Conservation (phyloP, 2,329 filamentous ascomycete species). For the Exophiala sp. region DNA sequence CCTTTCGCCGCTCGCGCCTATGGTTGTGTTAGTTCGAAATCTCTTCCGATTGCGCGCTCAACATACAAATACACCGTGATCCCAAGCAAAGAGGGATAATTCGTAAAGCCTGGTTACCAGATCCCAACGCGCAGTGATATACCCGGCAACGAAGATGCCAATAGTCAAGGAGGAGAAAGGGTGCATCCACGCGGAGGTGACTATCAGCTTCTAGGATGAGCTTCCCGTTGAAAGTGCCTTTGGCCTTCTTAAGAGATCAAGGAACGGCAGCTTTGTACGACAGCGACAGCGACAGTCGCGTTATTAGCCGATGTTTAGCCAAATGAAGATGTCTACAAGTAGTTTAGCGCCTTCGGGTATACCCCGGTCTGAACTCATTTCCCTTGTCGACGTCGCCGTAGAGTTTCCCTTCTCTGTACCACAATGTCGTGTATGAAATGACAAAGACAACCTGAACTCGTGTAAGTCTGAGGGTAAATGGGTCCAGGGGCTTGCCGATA, state of each 20-base stretch:
- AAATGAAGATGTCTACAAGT: not conserved
- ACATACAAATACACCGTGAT: slow-evolving; percentile 93
- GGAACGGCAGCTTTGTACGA: not conserved
- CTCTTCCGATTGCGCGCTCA: not conserved
- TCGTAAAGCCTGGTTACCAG: slow-evolving; percentile 96
- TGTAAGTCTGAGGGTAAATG: slow-evolving; percentile 7
- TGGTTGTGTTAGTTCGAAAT: slow-evolving; percentile 6
- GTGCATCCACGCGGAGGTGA: slow-evolving; percentile 64
- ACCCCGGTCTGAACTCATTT: not conserved
- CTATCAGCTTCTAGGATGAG: not conserved
- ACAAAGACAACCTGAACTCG: slow-evolving; percentile 15
- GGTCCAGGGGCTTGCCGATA: not conserved
- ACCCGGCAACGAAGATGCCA: slow-evolving; percentile 98
- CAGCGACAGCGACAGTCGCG: not conserved
- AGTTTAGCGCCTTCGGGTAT: not conserved
- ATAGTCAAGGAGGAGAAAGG: slow-evolving; percentile 93
- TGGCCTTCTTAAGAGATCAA: not conserved
- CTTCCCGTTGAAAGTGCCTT: not conserved
- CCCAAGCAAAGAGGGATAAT: slow-evolving; percentile 94
- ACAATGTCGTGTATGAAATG: slow-evolving; percentile 16
- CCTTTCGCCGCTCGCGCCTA: slow-evolving; percentile 83
- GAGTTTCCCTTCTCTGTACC: slow-evolving; percentile 6
- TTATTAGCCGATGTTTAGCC: not conserved
- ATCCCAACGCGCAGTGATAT: slow-evolving; percentile 99
- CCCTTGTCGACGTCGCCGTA: slow-evolving; percentile 1